Evolutionary conservation across 192 early-diverging fungal species (phyloP).

Genomic region (Backusella morwellensis): DNA sequence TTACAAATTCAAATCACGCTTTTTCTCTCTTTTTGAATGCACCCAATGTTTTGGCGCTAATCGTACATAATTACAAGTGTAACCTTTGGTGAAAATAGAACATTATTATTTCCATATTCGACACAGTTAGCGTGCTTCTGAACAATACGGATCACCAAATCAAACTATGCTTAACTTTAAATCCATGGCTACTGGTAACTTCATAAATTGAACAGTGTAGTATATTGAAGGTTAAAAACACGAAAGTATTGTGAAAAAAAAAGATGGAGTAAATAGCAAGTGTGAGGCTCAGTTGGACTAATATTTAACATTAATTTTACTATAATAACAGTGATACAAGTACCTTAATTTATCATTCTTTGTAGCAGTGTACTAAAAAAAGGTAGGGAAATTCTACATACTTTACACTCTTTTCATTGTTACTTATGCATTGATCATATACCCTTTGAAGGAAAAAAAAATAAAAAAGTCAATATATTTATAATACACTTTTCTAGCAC

Average conservation of each 20-base stretch:
- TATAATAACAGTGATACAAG: background rate
- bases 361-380: background rate
- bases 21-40: background rate
- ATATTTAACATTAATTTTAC: background rate
- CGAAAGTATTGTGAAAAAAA: background rate
- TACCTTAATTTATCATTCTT: background rate
- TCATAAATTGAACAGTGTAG: background rate
- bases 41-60: background rate
- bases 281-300: background rate
- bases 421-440: too few species aligned
- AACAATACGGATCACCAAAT: background rate
- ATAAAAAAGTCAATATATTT: too few species aligned
- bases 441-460: too few species aligned
- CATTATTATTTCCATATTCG: background rate
- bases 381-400: background rate
- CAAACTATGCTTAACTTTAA: background rate
- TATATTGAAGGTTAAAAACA: background rate
- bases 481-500: too few species aligned
- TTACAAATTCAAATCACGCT: background rate
- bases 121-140: background rate
- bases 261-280: background rate
- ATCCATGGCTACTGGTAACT: background rate
- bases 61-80: background rate
- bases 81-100: background rate
- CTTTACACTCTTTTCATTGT: too few species aligned